Conservation (phyloP, 2,329 filamentous ascomycete species). For the Pyrenochaeta sp. region DNA sequence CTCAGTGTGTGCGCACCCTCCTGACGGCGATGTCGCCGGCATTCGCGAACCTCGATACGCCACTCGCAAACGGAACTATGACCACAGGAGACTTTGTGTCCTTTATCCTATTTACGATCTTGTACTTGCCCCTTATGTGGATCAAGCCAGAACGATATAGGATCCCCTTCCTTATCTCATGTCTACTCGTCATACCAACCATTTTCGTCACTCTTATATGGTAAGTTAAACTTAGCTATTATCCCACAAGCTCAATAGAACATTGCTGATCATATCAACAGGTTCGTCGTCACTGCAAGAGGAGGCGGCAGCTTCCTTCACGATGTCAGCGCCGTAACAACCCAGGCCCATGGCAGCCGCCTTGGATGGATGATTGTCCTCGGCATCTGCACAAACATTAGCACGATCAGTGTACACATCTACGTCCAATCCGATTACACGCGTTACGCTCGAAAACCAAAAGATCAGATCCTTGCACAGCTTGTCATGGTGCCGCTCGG, state of each 20-base stretch:
- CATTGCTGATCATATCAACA: not conserved
- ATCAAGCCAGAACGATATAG: constrained; percentile 55
- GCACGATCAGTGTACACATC: constrained; percentile 11
- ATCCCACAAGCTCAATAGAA: not conserved
- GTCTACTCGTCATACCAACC: constrained; percentile 29
- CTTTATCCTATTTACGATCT: constrained; percentile 49
- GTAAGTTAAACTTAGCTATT: constrained; percentile 8
- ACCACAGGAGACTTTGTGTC: constrained; percentile 49
- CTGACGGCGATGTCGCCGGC: constrained; percentile 34
- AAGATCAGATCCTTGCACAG: constrained; percentile 55
- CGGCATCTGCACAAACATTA: constrained; percentile 50
- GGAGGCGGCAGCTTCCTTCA: constrained; percentile 32
- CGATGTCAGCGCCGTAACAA: constrained; percentile 25
- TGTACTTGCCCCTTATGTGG: constrained; percentile 54
- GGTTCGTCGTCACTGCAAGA: constrained; percentile 12
- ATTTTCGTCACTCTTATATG: constrained; percentile 47
- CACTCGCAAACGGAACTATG: constrained; percentile 44
- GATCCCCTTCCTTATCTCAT: constrained; percentile 35
- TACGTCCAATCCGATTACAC: constrained; percentile 15
- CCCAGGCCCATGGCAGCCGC: constrained; percentile 12
- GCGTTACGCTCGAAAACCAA: constrained; percentile 45
- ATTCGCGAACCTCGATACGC: constrained; percentile 48
- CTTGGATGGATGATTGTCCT: constrained; percentile 47
- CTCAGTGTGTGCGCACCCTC: constrained; percentile 37
- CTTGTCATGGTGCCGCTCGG: constrained; percentile 35